These are phyloP conservation scores for Fraxinus excelsior DNA, from an alignment of 257 asterid genomes.

Conservation along the genomic window DNA sequence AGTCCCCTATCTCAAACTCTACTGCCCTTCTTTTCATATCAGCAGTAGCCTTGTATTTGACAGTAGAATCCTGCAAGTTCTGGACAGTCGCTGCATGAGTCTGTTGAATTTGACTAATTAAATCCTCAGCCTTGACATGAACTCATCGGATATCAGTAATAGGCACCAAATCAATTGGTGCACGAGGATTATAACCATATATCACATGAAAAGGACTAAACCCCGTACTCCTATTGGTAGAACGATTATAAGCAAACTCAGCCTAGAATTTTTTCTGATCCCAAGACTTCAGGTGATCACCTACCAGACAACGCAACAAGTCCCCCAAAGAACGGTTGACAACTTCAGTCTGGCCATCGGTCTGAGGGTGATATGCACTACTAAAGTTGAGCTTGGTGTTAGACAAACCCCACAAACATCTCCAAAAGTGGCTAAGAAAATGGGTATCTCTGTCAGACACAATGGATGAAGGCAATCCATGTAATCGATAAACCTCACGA, in stretches of 20 bases:
- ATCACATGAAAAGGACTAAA: constrained; percentile 11
- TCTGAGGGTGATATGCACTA: background rate
- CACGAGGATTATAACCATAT: background rate
- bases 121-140: no score
- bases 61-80: no score
- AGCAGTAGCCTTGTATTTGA: no score
- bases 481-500: no score
- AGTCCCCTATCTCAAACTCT: no score
- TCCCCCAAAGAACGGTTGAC: constrained; percentile 1
- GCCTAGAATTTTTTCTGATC: background rate
- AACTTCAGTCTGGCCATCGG: constrained; percentile 12
- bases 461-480: no score
- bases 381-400: background rate
- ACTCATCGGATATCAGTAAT: no score
- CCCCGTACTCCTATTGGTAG: background rate
- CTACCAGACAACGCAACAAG: background rate
- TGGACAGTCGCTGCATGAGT: no score
- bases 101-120: no score
- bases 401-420: background rate
- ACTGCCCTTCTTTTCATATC: no score
- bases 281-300: background rate
- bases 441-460: no score
- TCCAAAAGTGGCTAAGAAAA: no score
- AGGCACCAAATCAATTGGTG: background rate
- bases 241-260: background rate